Conservation (phyloP, 805 yeast genomes). For the Candida nitratophila region DNA sequence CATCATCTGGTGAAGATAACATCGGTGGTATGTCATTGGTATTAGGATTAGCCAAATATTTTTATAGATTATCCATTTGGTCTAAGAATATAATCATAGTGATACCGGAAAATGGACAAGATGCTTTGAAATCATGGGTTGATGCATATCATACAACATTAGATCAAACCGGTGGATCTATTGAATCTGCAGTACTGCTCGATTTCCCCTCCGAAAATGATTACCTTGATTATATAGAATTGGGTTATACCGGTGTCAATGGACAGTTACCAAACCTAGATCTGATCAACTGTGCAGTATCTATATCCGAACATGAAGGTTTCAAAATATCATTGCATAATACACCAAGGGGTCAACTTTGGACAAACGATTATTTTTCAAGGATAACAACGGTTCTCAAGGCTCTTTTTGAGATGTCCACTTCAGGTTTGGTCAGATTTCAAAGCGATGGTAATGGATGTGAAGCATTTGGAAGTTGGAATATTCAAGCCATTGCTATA, state of each 20-base stretch:
- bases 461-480: constrained; percentile 94
- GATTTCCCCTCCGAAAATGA: constrained; percentile 66
- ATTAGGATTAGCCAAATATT: constrained; percentile 69
- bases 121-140: constrained; percentile 80
- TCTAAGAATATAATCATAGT: constrained; percentile 88
- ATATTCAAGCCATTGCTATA: constrained; percentile 82
- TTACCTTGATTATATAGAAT: constrained; percentile 64
- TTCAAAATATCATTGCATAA: constrained; percentile 63
- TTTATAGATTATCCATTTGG: constrained; percentile 87
- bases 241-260: constrained; percentile 80
- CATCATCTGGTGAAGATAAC: constrained; percentile 57
- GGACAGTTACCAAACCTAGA: constrained; percentile 96
- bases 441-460: constrained; percentile 45
- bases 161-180: constrained; percentile 86
- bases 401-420: constrained; percentile 64
- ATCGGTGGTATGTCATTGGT: constrained; percentile 75
- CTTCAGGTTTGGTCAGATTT: constrained; percentile 50
- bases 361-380: constrained; percentile 40
- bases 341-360: constrained; percentile 37
- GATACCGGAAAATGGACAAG: constrained; percentile 63
- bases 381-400: constrained; percentile 52
- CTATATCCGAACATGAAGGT: constrained; percentile 69
- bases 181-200: constrained; percentile 82
- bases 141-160: constrained; percentile 83
- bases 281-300: constrained; percentile 73